Conservation (phyloP, 257 asterid species). For the Cruciata laevipes region DNA sequence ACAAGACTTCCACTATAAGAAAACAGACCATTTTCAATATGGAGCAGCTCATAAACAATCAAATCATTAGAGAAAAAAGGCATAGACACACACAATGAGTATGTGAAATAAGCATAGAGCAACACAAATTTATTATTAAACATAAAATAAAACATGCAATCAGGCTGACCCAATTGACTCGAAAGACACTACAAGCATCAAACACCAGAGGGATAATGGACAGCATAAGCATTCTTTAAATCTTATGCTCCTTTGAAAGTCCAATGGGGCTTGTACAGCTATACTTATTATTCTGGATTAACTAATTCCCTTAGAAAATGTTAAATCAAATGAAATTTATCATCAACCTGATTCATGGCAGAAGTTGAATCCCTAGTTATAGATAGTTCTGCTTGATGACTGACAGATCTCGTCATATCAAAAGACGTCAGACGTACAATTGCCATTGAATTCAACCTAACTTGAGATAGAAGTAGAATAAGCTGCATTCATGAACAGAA, state of each 20-base stretch:
- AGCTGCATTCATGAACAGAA: conserved; percentile 39
- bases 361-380: conserved; percentile 38
- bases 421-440: conserved; percentile 55
- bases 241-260: background rate
- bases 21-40: background rate
- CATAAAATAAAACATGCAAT: background rate
- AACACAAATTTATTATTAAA: background rate
- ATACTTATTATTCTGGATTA: background rate
- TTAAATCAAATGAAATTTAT: conserved; percentile 7
- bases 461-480: conserved; percentile 61
- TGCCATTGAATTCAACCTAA: conserved; percentile 90
- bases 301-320: background rate
- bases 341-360: conserved; percentile 62
- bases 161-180: background rate
- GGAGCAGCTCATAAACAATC: background rate
- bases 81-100: background rate
- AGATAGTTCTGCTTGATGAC: conserved; percentile 13
- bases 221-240: background rate
- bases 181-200: background rate
- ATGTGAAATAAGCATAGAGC: background rate
- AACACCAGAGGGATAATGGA: background rate
- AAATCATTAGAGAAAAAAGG: background rate
- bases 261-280: background rate
- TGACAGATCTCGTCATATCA: conserved; percentile 35
- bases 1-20: background rate